A percentile compares a stretch with the other conserved stretches of the same genome.
These are phyloP conservation scores for Jimgerdemannia lactiflua DNA, from an alignment of 192 early-diverging fungal genomes.

Conservation along the genomic window DNA sequence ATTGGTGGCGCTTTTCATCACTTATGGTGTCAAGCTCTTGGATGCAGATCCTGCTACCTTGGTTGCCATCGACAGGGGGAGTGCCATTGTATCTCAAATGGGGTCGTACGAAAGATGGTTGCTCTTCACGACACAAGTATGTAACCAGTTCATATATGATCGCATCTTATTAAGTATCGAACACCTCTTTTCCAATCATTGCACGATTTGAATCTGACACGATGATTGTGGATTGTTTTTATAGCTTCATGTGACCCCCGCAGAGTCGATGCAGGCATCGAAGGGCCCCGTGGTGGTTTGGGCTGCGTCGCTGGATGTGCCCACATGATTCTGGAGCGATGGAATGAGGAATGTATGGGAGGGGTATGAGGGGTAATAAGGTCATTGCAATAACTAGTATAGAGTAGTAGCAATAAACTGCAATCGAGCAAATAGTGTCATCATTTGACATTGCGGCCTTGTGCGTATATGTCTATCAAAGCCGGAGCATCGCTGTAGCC, in stretches of 20 bases:
- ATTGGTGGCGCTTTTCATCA: constrained; percentile 46
- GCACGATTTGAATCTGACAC: constrained; percentile 11
- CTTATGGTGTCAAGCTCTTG: constrained; percentile 36
- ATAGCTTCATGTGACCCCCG: constrained; percentile 10
- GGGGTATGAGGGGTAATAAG: constrained; percentile 49
- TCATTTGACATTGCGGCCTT: too few relatives aligned
- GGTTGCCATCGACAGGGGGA: neutral
- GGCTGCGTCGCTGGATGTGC: constrained; percentile 55
- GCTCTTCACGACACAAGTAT: neutral
- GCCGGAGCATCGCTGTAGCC: too few relatives aligned
- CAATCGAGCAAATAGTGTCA: too few relatives aligned
- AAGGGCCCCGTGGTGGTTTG: constrained; percentile 42
- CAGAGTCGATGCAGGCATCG: constrained; percentile 17
- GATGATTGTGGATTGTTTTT: constrained; percentile 21
- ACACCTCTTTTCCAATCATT: constrained; percentile 9
- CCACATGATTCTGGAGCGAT: constrained; percentile 74
- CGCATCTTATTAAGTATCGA: neutral
- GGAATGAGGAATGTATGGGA: constrained; percentile 48
- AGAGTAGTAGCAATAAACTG: too few relatives aligned
- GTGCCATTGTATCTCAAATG: neutral
- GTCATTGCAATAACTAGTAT: too few relatives aligned
- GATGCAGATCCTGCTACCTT: neutral
- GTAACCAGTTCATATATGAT: too few relatives aligned
- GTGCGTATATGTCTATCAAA: too few relatives aligned
- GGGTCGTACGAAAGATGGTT: constrained; percentile 1